phyloP scores from a whole-genome alignment of 2,329 filamentous ascomycete species.

The Epichloe festucae region DNA sequence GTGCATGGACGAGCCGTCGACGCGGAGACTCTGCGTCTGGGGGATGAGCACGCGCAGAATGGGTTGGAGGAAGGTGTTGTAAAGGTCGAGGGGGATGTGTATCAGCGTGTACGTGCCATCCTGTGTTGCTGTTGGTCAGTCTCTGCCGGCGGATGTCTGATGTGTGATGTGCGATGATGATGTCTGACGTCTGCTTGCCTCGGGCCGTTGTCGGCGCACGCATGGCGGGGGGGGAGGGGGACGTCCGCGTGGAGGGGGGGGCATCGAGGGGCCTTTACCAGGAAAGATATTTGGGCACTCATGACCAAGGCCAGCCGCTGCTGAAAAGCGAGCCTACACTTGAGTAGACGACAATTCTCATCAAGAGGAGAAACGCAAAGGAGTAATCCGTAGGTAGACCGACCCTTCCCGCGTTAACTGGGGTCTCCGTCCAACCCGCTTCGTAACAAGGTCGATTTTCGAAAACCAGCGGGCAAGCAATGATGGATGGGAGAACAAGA shows the following conservation, averaged over 20 bases:
- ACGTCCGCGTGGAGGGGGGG: too few relatives aligned
- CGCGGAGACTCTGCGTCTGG: constrained; percentile 31
- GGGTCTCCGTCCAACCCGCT: too few relatives aligned
- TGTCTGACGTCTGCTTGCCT: not conserved
- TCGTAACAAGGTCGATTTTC: too few relatives aligned
- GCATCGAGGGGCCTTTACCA: constrained; percentile 24
- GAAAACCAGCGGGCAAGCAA: too few relatives aligned
- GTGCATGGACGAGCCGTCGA: constrained; percentile 19
- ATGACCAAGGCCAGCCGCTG: constrained; percentile 22
- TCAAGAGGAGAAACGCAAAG: not conserved
- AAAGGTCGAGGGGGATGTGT: constrained; percentile 72
- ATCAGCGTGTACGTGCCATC: constrained; percentile 79
- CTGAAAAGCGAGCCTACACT: too few relatives aligned
- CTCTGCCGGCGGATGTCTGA: too few relatives aligned
- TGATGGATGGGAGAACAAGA: too few relatives aligned
- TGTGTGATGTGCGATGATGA: too few relatives aligned
- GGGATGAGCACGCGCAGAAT: constrained; percentile 78
- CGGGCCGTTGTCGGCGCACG: not conserved
- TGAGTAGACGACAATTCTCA: not conserved
- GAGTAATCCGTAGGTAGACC: not conserved
- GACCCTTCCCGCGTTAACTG: too few relatives aligned
- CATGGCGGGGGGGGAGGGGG: too few relatives aligned
- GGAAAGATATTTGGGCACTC: constrained; percentile 45
- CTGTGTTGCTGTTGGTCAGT: constrained; percentile 30
- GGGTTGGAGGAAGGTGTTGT: constrained; percentile 68